phyloP scores from a whole-genome alignment of 1,139 yeast genomes.

The Yarrowia galli region DNA sequence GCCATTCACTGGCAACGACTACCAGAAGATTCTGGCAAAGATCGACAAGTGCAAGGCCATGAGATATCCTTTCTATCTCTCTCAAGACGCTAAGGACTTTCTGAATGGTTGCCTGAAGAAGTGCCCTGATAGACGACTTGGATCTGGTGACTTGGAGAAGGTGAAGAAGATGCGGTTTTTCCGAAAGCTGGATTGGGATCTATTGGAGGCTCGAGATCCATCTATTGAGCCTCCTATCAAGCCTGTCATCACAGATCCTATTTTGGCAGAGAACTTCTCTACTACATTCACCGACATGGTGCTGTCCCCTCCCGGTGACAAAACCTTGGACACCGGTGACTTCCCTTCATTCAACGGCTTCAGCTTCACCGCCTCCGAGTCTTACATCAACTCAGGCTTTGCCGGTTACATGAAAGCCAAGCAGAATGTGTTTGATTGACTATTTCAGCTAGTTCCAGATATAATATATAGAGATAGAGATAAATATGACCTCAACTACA shows the following conservation, averaged over 20 bases:
- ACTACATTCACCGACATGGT: slow-evolving; percentile 83
- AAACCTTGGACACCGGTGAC: background rate
- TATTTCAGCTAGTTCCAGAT: background rate
- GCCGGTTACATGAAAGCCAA: slow-evolving; percentile 34
- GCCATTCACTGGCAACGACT: slow-evolving; percentile 90
- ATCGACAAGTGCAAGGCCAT: slow-evolving; percentile 74
- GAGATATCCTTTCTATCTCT: slow-evolving; percentile 79
- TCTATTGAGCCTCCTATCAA: slow-evolving; percentile 75
- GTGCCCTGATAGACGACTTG: slow-evolving; percentile 76
- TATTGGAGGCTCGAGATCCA: slow-evolving; percentile 58
- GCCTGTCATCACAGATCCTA: slow-evolving; percentile 85
- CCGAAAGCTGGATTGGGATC: slow-evolving; percentile 79
- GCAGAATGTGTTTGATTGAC: slow-evolving; percentile 32
- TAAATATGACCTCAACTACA: background rate
- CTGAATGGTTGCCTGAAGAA: slow-evolving; percentile 74
- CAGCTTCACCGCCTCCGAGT: slow-evolving; percentile 30
- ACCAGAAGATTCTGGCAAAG: slow-evolving; percentile 80
- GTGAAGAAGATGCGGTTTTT: slow-evolving; percentile 79
- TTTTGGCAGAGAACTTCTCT: slow-evolving; percentile 91
- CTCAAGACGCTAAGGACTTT: slow-evolving; percentile 85
- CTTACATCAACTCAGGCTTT: slow-evolving; percentile 33
- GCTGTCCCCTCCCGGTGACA: slow-evolving; percentile 48
- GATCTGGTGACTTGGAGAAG: slow-evolving; percentile 68
- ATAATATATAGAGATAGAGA: slow-evolving; percentile 33
- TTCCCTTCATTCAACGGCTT: slow-evolving; percentile 33